phyloP scores from a whole-genome alignment of 2,329 filamentous ascomycete genomes.

The Pseudocercospora macadamiae region DNA sequence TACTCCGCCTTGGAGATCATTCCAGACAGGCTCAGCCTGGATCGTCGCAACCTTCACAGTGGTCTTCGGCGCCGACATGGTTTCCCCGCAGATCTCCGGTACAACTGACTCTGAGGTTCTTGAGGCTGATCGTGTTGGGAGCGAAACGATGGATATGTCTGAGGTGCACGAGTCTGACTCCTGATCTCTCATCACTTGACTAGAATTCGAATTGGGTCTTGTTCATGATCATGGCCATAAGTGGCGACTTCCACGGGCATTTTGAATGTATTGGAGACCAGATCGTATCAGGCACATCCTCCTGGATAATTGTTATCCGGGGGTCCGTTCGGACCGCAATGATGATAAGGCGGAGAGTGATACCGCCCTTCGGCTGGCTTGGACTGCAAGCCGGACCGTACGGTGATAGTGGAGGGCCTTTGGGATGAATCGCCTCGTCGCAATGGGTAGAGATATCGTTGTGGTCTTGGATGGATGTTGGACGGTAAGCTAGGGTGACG shows the following conservation, averaged over 20 bases:
- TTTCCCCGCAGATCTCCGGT: background rate
- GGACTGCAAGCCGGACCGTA: background rate
- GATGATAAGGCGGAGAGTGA: background rate
- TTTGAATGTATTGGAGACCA: background rate
- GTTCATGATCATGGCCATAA: background rate
- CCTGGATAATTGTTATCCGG: background rate
- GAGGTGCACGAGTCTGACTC: background rate
- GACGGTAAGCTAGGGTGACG: no score
- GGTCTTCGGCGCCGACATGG: background rate
- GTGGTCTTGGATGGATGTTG: background rate
- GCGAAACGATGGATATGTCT: background rate
- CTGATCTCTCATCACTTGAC: background rate
- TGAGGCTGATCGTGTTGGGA: background rate
- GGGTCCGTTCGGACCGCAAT: background rate
- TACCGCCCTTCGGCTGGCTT: background rate
- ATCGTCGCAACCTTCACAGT: background rate
- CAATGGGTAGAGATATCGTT: background rate
- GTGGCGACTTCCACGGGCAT: background rate
- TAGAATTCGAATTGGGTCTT: background rate
- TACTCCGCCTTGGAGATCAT: conserved; percentile 38
- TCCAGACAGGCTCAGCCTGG: conserved; percentile 26
- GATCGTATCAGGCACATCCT: background rate
- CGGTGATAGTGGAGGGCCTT: background rate
- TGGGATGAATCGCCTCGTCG: background rate
- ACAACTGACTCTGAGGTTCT: background rate